Evolutionary conservation across 2,329 filamentous ascomycete genomes (phyloP).

Genomic region (Botrytis hyacinthi): DNA sequence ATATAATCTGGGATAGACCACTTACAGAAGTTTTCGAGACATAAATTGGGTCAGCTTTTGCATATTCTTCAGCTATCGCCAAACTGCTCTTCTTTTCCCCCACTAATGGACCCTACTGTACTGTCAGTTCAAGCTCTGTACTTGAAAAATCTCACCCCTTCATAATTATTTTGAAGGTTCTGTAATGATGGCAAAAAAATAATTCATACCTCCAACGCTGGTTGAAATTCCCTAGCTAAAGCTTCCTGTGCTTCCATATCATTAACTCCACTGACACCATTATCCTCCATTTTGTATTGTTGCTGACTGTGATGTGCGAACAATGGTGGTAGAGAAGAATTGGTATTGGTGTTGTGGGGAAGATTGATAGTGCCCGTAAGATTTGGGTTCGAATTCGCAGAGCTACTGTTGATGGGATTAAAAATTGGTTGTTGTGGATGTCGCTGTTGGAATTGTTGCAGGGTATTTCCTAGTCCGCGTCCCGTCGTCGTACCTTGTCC

Average conservation of each 20-base stretch:
- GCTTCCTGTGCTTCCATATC: constrained; percentile 54
- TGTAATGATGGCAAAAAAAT: background rate
- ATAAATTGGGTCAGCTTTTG: constrained; percentile 80
- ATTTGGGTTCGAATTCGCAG: constrained; percentile 6
- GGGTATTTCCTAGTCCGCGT: constrained; percentile 19
- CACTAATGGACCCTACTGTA: constrained; percentile 73
- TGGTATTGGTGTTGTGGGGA: constrained; percentile 24
- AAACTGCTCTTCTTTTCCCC: constrained; percentile 74
- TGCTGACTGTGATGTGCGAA: constrained; percentile 22
- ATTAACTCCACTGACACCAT: constrained; percentile 21
- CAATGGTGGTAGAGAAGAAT: constrained; percentile 20
- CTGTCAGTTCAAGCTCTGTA: constrained; percentile 36
- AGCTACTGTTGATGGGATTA: constrained; percentile 8
- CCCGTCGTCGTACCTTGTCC: constrained; percentile 8
- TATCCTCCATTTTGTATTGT: constrained; percentile 31
- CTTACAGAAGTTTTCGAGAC: constrained; percentile 83
- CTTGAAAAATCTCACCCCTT: constrained; percentile 16
- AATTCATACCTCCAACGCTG: constrained; percentile 52
- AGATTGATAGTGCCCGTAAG: background rate
- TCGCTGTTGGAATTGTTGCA: constrained; percentile 15
- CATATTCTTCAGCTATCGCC: constrained; percentile 80
- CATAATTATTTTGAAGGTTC: background rate
- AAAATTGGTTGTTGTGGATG: constrained; percentile 21
- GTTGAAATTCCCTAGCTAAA: constrained; percentile 58
- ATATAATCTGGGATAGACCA: constrained; percentile 29